Evolutionary conservation across 257 asterid genomes (phyloP).

Genomic region (Ilex aquifolium): DNA sequence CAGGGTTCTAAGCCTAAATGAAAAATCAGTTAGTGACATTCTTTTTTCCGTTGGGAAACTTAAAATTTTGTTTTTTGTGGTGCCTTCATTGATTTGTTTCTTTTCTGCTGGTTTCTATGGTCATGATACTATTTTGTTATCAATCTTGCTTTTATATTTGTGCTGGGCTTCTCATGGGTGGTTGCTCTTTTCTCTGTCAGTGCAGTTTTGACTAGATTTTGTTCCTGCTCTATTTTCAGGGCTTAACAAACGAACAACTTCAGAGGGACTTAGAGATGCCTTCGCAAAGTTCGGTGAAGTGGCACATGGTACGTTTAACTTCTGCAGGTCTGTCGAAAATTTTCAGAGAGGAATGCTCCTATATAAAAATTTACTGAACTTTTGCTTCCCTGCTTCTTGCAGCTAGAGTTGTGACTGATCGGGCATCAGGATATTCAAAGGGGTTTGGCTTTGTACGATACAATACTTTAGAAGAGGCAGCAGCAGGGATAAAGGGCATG

Average conservation of each 20-base stretch:
- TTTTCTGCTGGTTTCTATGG: too few species aligned
- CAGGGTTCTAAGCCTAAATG: too few species aligned
- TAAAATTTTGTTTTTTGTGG: too few species aligned
- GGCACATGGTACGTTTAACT: not conserved
- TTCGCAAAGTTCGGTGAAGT: not conserved
- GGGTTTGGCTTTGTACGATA: not conserved
- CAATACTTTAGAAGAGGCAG: not conserved
- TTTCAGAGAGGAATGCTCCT: not conserved
- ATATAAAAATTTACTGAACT: too few species aligned
- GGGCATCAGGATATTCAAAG: not conserved
- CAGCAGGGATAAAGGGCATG: not conserved
- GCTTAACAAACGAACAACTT: not conserved
- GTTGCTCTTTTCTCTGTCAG: too few species aligned
- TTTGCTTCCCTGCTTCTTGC: not conserved
- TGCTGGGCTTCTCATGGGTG: too few species aligned
- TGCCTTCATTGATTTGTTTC: too few species aligned
- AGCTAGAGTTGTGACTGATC: not conserved
- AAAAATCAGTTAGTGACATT: too few species aligned
- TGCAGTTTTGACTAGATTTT: too few species aligned
- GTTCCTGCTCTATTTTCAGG: not conserved
- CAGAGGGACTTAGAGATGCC: not conserved
- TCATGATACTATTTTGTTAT: too few species aligned
- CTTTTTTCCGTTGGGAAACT: too few species aligned
- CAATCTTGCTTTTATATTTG: too few species aligned
- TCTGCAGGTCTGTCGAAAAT: not conserved